phyloP scores from a whole-genome alignment of 2,329 filamentous ascomycete genomes.

The Microcera coccophila region DNA sequence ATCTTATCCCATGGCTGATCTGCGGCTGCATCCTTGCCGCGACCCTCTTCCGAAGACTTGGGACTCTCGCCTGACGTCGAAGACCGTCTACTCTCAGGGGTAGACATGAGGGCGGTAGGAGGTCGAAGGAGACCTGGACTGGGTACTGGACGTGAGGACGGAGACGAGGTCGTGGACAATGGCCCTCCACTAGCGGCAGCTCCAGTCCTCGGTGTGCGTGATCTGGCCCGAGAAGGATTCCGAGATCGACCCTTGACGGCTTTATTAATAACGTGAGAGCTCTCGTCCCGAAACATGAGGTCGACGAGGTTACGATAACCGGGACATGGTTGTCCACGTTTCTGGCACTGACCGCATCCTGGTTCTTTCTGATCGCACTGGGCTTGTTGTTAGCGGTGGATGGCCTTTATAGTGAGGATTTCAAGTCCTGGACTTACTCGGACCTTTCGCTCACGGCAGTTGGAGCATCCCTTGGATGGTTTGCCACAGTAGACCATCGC shows the following conservation, averaged over 20 bases:
- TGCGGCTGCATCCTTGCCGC: conserved; percentile 6
- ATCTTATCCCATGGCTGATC: conserved; percentile 11
- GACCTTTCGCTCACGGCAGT: conserved; percentile 53
- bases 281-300: conserved; percentile 57
- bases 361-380: conserved; percentile 53
- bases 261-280: conserved; percentile 52
- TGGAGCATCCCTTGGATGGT: conserved; percentile 54
- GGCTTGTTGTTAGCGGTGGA: neutral
- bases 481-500: conserved; percentile 56
- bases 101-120: conserved; percentile 25
- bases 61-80: conserved; percentile 22
- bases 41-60: conserved; percentile 8
- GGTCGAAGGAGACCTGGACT: conserved; percentile 12
- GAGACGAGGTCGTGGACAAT: conserved; percentile 17
- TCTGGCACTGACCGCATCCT: conserved; percentile 53
- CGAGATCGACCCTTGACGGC: conserved; percentile 36
- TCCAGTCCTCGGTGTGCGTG: conserved; percentile 18
- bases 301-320: conserved; percentile 54
- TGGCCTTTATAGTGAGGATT: neutral
- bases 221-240: conserved; percentile 4
- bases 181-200: conserved; percentile 11
- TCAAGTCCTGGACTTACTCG: conserved; percentile 43
- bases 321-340: conserved; percentile 49
- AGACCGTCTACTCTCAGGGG: conserved; percentile 10
- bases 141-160: conserved; percentile 11